These are phyloP conservation scores for Mucor velutinosus DNA, from an alignment of 371 early-diverging fungal genomes.

Conservation along the genomic window DNA sequence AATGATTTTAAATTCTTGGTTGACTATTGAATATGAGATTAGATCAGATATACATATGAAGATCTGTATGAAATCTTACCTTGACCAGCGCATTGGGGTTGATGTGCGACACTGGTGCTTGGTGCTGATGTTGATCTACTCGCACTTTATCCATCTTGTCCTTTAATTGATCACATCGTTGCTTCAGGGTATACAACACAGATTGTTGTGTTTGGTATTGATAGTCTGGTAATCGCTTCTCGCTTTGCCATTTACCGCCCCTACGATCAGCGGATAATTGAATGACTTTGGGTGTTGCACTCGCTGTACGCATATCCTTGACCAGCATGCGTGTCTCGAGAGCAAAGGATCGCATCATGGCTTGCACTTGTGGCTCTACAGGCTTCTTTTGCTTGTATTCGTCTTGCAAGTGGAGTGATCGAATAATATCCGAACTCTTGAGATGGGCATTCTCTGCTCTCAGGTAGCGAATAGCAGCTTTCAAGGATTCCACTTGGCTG, in stretches of 20 bases:
- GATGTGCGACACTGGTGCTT: not conserved
- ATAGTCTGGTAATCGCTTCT: slow-evolving; percentile 61
- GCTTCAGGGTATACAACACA: slow-evolving; percentile 61
- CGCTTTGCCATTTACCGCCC: slow-evolving; percentile 61
- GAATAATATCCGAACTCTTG: slow-evolving; percentile 58
- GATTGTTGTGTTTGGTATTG: slow-evolving; percentile 76
- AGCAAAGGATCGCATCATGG: slow-evolving; percentile 39
- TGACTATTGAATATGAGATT: not conserved
- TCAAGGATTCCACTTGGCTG: slow-evolving; percentile 63
- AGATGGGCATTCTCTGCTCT: slow-evolving; percentile 82
- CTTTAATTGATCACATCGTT: slow-evolving; percentile 59
- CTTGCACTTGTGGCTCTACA: slow-evolving; percentile 42
- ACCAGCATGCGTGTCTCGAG: slow-evolving; percentile 39
- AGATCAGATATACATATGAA: not conserved
- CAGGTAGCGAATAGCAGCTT: slow-evolving; percentile 73
- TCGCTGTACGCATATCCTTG: slow-evolving; percentile 52
- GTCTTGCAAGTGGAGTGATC: slow-evolving; percentile 37
- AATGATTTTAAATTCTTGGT: slow-evolving; percentile 12
- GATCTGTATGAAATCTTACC: not conserved
- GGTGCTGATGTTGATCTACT: slow-evolving; percentile 9
- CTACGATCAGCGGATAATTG: slow-evolving; percentile 20
- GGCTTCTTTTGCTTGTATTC: slow-evolving; percentile 8
- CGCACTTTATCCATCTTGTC: slow-evolving; percentile 40
- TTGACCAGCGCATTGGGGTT: not conserved
- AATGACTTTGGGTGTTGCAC: slow-evolving; percentile 61